These are phyloP conservation scores for Pneumocystis canis DNA, from an alignment of 1,139 yeast species.

Conservation along the genomic window DNA sequence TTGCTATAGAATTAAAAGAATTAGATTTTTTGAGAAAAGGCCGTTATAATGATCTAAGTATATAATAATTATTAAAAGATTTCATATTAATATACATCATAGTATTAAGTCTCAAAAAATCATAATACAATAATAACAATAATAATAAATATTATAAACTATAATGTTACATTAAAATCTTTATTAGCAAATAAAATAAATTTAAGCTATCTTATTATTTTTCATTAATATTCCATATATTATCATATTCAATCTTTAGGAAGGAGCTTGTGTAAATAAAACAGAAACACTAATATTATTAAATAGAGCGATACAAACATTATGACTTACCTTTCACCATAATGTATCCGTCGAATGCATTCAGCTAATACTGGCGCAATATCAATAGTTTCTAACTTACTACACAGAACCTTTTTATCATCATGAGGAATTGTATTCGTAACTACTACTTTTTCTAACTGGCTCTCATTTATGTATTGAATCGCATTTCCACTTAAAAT, in stretches of 20 bases:
- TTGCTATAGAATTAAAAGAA: slow-evolving; percentile 33
- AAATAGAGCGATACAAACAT: slow-evolving; percentile 10
- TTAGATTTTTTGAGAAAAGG: slow-evolving; percentile 60
- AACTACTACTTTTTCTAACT: slow-evolving; percentile 68
- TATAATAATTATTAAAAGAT: not conserved
- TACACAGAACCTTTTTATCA: slow-evolving; percentile 54
- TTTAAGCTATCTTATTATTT: not conserved
- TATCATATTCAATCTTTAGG: slow-evolving; percentile 12
- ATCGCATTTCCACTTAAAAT: slow-evolving; percentile 80
- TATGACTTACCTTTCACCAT: slow-evolving; percentile 56
- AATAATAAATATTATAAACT: not conserved
- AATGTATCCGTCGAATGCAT: slow-evolving; percentile 86
- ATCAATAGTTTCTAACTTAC: slow-evolving; percentile 69
- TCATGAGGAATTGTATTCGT: slow-evolving; percentile 91
- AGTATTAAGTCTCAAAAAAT: not conserved
- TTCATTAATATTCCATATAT: not conserved
- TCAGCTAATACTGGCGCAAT: slow-evolving; percentile 88
- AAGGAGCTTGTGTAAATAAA: slow-evolving; percentile 63
- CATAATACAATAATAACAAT: not conserved
- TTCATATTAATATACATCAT: not conserved
- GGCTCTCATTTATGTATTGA: slow-evolving; percentile 63
- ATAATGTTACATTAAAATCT: not conserved
- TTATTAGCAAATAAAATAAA: not conserved
- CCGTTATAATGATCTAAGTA: slow-evolving; percentile 34
- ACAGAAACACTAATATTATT: slow-evolving; percentile 41